Evolutionary conservation across 2,329 filamentous ascomycete species (phyloP), one percentile per base, ranked within the genome.

Genomic region (Microsporum canis): DNA sequence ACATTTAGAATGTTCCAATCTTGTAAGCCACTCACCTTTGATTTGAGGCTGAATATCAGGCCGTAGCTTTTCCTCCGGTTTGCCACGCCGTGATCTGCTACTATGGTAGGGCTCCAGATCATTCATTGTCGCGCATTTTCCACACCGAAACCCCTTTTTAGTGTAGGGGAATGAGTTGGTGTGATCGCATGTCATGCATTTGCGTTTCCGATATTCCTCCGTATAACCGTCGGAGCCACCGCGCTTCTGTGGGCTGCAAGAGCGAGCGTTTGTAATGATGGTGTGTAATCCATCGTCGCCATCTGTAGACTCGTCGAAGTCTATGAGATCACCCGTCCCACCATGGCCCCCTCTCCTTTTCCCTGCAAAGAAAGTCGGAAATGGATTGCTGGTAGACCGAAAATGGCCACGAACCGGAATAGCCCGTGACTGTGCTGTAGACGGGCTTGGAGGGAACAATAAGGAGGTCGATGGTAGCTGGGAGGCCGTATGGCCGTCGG

Each of bases 121-220:
- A 70, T 95, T 95, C 70, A 96, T 85, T 17, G 88, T 94, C 68
- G 88, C 77, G 72, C 91, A 96, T 60, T 89, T 87, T 47, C 88
- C 88, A 72, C 91, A 96, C 67, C 89, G 83, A 73, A 94, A 95
- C 41, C 87, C 82, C 39, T 82, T 82, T 63, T 91, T 75, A 59
- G 86, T 83, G 64, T 81, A 83, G 1, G 89, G 89, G 86, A 90
- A 95, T 61, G 87, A 82, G 65, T 95, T 86, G 61, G 85, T 83
- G 60, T 87, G 88, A 68, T 87, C 88, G 72, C 91, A 96, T 38
- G 90, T 91, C 83, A 92, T 91, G 71, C 91, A 96, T 67, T 84
- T 85, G 27, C 89, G 88, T 36, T 84, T 86, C 33, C 80, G 78
- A 68, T 87, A 83, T 66, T 89, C 84, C 66, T 80, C 83, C 65